A percentile compares a stretch with the other conserved stretches of the same genome.
Evolutionary conservation across 306 rosid species (phyloP).

Genomic region (Hippophae tibetana): DNA sequence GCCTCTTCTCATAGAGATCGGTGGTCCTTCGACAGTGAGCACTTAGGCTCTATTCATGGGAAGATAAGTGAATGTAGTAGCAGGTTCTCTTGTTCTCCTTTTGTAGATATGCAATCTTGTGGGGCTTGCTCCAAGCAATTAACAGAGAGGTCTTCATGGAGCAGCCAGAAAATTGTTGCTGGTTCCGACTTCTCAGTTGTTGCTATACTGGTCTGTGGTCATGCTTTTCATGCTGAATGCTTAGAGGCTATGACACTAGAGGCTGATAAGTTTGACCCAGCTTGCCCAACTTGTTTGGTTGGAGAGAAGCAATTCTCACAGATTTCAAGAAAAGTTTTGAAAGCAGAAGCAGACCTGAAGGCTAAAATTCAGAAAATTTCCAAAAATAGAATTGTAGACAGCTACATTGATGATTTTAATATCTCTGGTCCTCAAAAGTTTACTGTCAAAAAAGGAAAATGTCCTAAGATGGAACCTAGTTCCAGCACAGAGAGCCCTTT

Average conservation of each 20-base stretch:
- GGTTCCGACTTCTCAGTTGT: constrained; percentile 49
- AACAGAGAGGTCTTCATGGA: constrained; percentile 62
- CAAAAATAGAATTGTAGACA: constrained; percentile 63
- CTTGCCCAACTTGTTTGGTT: constrained; percentile 61
- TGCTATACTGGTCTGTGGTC: constrained; percentile 67
- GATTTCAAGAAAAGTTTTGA: constrained; percentile 38
- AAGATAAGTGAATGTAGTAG: constrained; percentile 70
- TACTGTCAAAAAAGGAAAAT: constrained; percentile 35
- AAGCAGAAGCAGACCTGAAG: constrained; percentile 48
- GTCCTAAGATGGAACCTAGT: constrained; percentile 53
- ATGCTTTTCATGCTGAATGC: constrained; percentile 76
- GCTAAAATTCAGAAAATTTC: constrained; percentile 55
- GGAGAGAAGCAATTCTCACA: constrained; percentile 58
- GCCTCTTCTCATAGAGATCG: constrained; percentile 81
- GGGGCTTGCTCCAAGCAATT: constrained; percentile 62
- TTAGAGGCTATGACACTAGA: constrained; percentile 63
- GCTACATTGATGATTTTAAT: constrained; percentile 49
- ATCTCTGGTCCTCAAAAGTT: constrained; percentile 37
- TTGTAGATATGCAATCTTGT: constrained; percentile 62
- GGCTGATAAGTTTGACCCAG: constrained; percentile 57
- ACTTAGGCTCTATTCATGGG: constrained; percentile 46
- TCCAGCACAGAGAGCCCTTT: constrained; percentile 47
- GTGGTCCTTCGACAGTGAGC: constrained; percentile 88
- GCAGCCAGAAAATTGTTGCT: constrained; percentile 50
- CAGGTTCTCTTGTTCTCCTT: constrained; percentile 69